phyloP scores from a whole-genome alignment of 306 rosid species.

The Nissolia schottii region DNA sequence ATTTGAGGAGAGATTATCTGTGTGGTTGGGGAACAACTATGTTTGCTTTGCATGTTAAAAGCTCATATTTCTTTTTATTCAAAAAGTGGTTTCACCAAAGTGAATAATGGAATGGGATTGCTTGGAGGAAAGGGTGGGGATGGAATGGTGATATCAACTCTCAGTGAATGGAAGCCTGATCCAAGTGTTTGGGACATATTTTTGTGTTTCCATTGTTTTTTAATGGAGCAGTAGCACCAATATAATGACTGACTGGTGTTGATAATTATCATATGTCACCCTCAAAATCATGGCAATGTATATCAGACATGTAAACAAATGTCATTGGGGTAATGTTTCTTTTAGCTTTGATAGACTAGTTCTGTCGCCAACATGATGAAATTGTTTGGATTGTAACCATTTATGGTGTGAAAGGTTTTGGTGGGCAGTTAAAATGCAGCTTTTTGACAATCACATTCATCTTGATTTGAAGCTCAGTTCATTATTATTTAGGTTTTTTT shows the following conservation, averaged over 20 bases:
- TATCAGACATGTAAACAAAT: background rate
- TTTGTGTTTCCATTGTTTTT: background rate
- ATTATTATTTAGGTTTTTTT: background rate
- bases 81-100: background rate
- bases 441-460: background rate
- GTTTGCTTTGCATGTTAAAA: background rate
- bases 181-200: background rate
- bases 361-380: background rate
- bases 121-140: background rate
- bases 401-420: background rate
- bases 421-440: background rate
- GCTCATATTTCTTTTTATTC: background rate
- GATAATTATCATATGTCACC: background rate
- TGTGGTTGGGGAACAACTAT: background rate
- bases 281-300: background rate
- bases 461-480: background rate
- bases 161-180: background rate
- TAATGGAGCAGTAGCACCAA: background rate
- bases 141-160: background rate
- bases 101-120: background rate
- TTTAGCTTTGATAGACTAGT: background rate
- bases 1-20: background rate
- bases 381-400: background rate
- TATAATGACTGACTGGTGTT: background rate
- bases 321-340: background rate